phyloP scores from a whole-genome alignment of 495 filamentous ascomycete genomes.

The Neurospora sp. region DNA sequence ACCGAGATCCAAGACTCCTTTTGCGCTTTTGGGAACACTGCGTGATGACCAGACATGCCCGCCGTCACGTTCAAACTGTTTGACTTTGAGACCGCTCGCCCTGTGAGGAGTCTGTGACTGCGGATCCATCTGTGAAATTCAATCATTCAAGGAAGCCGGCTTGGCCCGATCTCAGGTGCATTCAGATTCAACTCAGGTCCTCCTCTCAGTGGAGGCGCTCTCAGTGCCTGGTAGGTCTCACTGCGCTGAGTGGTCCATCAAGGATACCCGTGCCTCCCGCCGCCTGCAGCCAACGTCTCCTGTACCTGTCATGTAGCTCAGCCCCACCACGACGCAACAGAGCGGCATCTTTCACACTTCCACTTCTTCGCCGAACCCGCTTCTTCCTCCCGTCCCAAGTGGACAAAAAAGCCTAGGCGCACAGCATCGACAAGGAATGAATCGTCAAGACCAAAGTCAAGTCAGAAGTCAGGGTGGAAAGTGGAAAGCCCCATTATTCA shows the following conservation, averaged over 20 bases:
- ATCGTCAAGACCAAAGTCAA: background rate
- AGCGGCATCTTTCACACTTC: background rate
- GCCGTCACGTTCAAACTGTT: background rate
- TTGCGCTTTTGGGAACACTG: background rate
- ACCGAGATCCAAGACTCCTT: background rate
- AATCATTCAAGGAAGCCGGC: background rate
- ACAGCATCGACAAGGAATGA: background rate
- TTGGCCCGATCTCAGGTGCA: background rate
- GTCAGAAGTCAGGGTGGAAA: background rate
- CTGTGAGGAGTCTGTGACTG: background rate
- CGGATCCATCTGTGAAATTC: background rate
- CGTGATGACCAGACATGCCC: background rate
- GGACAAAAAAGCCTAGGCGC: background rate
- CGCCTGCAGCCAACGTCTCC: constrained; percentile 9
- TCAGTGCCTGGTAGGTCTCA: background rate
- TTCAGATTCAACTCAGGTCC: background rate
- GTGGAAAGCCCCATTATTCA: background rate
- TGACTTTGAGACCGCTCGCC: background rate
- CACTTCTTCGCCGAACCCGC: background rate
- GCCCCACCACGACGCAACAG: constrained; percentile 13
- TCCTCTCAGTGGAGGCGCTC: background rate
- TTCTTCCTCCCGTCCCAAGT: background rate
- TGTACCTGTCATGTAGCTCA: constrained; percentile 14
- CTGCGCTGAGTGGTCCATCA: background rate
- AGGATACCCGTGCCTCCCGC: constrained; percentile 11